Percentiles rank a stretch among this genome's conserved stretches.
Evolutionary conservation across 345 rosid genomes (phyloP).

Genomic region (Physaria fendleri): DNA sequence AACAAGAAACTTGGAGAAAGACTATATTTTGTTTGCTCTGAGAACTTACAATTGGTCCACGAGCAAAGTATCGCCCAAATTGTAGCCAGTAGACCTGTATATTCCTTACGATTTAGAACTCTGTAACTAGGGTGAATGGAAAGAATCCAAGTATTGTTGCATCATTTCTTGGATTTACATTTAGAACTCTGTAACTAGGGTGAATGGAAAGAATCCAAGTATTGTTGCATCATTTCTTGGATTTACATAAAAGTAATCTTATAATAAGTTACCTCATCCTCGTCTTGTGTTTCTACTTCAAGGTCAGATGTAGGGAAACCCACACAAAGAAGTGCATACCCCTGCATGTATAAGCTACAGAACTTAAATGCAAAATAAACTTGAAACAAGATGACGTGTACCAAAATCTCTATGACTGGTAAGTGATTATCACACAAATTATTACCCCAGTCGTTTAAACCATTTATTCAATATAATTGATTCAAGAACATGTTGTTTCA

Average conservation of each 20-base stretch:
- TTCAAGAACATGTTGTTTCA: background rate
- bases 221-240: background rate
- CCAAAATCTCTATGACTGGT: background rate
- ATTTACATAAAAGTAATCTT: background rate
- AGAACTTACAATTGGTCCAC: conserved; percentile 86
- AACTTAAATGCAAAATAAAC: conserved; percentile 1
- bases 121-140: background rate
- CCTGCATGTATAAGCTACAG: conserved; percentile 39
- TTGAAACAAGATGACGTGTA: background rate
- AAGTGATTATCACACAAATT: background rate
- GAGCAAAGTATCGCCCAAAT: conserved; percentile 97
- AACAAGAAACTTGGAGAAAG: background rate
- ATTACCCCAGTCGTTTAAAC: background rate
- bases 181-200: background rate
- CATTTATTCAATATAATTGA: background rate
- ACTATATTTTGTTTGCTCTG: background rate
- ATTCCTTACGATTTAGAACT: background rate
- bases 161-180: too few species aligned
- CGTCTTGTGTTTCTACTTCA: conserved; percentile 93
- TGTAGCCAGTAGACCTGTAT: conserved; percentile 95
- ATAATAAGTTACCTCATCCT: conserved; percentile 67
- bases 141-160: background rate
- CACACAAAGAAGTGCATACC: conserved; percentile 92
- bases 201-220: background rate
- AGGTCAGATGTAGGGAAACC: conserved; percentile 83